phyloP scores from a whole-genome alignment of 257 asterid genomes.

The Schizonepeta tenuifolia region DNA sequence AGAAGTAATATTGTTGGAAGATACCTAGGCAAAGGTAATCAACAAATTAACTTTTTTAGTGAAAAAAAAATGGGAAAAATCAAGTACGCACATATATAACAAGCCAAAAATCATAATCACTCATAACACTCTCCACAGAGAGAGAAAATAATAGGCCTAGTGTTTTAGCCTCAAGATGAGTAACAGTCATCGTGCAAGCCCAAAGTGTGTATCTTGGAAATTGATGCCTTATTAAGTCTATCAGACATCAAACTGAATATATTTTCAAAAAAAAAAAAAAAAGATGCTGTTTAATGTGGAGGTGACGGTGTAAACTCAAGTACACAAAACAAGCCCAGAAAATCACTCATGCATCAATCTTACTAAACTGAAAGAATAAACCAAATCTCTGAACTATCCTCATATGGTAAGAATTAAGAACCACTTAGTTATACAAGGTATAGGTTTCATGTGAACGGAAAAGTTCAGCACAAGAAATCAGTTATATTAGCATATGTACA shows the following conservation, averaged over 20 bases:
- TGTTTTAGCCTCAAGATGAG: not conserved
- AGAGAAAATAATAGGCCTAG: not conserved
- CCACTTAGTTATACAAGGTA: not conserved
- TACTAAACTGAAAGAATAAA: not conserved
- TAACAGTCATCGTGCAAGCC: not conserved
- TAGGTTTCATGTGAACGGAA: not conserved
- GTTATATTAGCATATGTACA: not conserved
- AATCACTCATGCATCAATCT: not conserved
- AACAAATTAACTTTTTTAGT: not conserved
- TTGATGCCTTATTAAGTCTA: not conserved
- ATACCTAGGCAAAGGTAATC: not conserved
- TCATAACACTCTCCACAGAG: not conserved
- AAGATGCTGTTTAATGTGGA: no score
- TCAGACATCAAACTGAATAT: not conserved
- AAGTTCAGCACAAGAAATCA: not conserved
- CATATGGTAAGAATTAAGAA: not conserved
- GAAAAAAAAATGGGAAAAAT: not conserved
- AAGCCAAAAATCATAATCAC: not conserved
- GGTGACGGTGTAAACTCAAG: not conserved
- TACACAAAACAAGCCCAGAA: not conserved
- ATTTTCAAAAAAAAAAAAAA: no score
- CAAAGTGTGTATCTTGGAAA: not conserved
- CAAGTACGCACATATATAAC: not conserved
- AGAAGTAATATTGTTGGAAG: not conserved
- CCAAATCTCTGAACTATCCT: not conserved